Evolutionary conservation across 2,329 filamentous ascomycete species (phyloP).

Genomic region (Apiospora pterosperma): DNA sequence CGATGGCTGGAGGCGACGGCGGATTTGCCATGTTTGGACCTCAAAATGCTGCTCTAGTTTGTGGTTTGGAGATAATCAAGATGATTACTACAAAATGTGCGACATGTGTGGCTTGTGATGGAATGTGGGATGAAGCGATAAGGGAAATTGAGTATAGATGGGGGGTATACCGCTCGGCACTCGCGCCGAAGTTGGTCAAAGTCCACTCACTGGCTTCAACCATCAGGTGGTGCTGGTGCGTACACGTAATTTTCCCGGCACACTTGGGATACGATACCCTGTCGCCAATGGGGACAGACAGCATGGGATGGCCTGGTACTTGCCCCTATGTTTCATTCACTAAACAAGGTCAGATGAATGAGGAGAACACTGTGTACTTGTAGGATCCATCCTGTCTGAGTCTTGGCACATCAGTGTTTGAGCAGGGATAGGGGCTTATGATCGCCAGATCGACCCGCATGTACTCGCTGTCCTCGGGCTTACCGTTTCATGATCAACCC

Average conservation of each 20-base stretch:
- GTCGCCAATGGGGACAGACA: not conserved
- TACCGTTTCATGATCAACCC: not conserved
- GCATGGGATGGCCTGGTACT: not conserved
- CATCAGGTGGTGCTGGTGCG: too few relatives aligned
- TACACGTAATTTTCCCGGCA: not conserved
- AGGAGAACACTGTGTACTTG: not conserved
- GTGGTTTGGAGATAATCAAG: not conserved
- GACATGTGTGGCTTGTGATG: not conserved
- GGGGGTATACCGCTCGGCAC: not conserved
- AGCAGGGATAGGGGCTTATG: not conserved
- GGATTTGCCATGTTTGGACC: not conserved
- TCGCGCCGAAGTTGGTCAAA: not conserved
- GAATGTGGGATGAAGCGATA: too few relatives aligned
- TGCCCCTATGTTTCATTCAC: not conserved
- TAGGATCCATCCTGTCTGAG: not conserved
- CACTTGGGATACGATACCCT: not conserved
- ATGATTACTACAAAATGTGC: not conserved
- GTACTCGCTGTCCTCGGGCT: not conserved
- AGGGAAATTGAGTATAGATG: not conserved
- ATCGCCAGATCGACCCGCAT: not conserved
- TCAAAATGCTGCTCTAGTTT: too few relatives aligned
- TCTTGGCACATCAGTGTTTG: slow-evolving; percentile 1
- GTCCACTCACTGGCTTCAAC: too few relatives aligned
- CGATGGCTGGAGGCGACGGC: not conserved
- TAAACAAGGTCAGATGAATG: not conserved